Percentiles rank a stretch among this genome's conserved stretches.
Evolutionary conservation across 2,329 filamentous ascomycete species (phyloP).

Genomic region (Cytospora piceae): DNA sequence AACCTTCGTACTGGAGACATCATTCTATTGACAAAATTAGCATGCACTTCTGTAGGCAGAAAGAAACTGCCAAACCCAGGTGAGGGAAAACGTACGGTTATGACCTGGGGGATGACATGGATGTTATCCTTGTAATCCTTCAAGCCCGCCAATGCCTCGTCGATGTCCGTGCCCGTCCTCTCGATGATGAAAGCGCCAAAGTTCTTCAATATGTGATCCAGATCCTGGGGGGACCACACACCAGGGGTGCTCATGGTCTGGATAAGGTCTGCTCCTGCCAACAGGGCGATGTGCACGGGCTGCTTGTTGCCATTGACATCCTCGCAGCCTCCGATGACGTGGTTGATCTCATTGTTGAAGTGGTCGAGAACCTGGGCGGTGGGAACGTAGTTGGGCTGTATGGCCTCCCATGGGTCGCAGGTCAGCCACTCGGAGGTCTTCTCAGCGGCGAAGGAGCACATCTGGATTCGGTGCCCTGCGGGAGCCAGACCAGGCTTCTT

Average conservation of each 20-base stretch:
- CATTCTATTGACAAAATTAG: slow-evolving; percentile 58
- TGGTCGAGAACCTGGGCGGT: slow-evolving; percentile 86
- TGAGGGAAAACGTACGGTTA: slow-evolving; percentile 67
- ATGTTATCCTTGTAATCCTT: slow-evolving; percentile 85
- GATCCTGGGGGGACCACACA: slow-evolving; percentile 82
- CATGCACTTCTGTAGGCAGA: neutral
- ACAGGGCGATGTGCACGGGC: slow-evolving; percentile 74
- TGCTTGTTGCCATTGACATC: slow-evolving; percentile 68
- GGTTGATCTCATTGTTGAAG: slow-evolving; percentile 88
- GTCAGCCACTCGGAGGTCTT: slow-evolving; percentile 79
- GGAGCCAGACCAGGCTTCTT: slow-evolving; percentile 80
- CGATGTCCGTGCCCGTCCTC: slow-evolving; percentile 83
- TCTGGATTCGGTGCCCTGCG: slow-evolving; percentile 74
- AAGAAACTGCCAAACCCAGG: neutral
- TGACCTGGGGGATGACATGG: slow-evolving; percentile 84
- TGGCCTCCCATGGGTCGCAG: slow-evolving; percentile 89
- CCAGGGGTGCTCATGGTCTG: slow-evolving; percentile 73
- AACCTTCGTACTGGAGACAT: slow-evolving; percentile 53
- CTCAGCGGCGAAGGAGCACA: slow-evolving; percentile 82
- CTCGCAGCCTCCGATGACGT: slow-evolving; percentile 73
- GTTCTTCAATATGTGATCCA: slow-evolving; percentile 83
- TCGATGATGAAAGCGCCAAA: slow-evolving; percentile 89
- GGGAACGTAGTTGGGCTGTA: slow-evolving; percentile 81
- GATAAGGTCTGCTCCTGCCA: slow-evolving; percentile 76
- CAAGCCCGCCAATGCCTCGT: slow-evolving; percentile 81